Evolutionary conservation across 2,329 filamentous ascomycete genomes (phyloP).

Genomic region (Aspergillus pseudonomiae): DNA sequence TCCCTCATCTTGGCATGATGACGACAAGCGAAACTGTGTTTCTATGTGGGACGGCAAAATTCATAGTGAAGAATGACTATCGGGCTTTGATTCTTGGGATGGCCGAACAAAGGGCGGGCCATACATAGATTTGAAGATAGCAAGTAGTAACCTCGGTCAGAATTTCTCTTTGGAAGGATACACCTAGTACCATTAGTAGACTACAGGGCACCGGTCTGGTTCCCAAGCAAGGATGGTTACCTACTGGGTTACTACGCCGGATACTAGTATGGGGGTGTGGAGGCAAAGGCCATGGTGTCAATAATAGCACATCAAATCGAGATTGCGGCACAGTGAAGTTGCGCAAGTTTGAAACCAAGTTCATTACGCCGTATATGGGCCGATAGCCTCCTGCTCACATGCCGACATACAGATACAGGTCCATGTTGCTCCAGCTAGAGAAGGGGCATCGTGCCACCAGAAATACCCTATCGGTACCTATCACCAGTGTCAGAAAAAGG

Average conservation of each 20-base stretch:
- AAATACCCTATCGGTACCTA: not conserved
- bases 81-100: not conserved
- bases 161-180: slow-evolving; percentile 3
- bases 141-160: not conserved
- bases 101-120: not conserved
- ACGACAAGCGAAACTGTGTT: slow-evolving; percentile 16
- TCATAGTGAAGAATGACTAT: not conserved
- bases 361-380: not conserved
- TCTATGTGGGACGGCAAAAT: not conserved
- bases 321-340: slow-evolving; percentile 27
- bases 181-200: not conserved
- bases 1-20: slow-evolving; percentile 12
- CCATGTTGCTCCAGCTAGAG: not conserved
- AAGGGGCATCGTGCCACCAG: not conserved
- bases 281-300: slow-evolving; percentile 4
- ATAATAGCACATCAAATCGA: not conserved
- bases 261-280: not conserved
- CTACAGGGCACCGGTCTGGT: not conserved
- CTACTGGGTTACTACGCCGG: not conserved
- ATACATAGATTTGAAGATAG: not conserved
- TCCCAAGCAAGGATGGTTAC: not conserved
- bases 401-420: not conserved
- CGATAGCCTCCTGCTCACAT: not conserved
- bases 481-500: not conserved
- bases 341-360: slow-evolving; percentile 18